These are phyloP conservation scores for Fusarium luffae DNA, from an alignment of 2,329 filamentous ascomycete species.

Conservation along the genomic window DNA sequence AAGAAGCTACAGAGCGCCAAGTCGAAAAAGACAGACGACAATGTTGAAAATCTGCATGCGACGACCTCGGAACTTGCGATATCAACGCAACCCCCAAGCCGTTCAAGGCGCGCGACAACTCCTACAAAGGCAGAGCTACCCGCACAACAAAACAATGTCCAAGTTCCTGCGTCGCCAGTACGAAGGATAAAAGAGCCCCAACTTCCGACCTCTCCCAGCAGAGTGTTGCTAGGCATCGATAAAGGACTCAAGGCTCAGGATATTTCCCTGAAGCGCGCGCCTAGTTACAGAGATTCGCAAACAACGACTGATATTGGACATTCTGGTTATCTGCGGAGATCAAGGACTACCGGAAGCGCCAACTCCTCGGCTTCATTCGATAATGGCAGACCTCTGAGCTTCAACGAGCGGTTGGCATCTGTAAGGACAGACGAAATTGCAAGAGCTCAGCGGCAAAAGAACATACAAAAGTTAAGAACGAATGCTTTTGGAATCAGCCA, in stretches of 20 bases:
- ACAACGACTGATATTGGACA: constrained; percentile 31
- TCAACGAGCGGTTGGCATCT: constrained; percentile 87
- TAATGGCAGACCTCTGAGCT: constrained; percentile 64
- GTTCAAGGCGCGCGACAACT: constrained; percentile 44
- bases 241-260: constrained; percentile 85
- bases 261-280: constrained; percentile 82
- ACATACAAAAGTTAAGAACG: constrained; percentile 64
- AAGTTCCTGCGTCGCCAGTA: constrained; percentile 82
- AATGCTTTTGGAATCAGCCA: constrained; percentile 67
- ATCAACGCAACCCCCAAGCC: constrained; percentile 36
- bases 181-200: constrained; percentile 63
- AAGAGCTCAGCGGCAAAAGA: constrained; percentile 62
- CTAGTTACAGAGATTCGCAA: constrained; percentile 55
- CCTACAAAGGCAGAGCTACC: constrained; percentile 40
- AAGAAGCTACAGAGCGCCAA: constrained; percentile 80
- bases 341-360: constrained; percentile 53
- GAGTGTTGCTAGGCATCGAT: constrained; percentile 87
- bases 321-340: constrained; percentile 57
- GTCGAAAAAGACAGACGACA: constrained; percentile 36
- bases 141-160: constrained; percentile 58
- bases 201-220: constrained; percentile 78
- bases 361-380: constrained; percentile 42
- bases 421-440: constrained; percentile 68
- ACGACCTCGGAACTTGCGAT: constrained; percentile 40
- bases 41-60: constrained; percentile 30